phyloP scores from a whole-genome alignment of 192 early-diverging fungal species.

The Entomortierella beljakovae region DNA sequence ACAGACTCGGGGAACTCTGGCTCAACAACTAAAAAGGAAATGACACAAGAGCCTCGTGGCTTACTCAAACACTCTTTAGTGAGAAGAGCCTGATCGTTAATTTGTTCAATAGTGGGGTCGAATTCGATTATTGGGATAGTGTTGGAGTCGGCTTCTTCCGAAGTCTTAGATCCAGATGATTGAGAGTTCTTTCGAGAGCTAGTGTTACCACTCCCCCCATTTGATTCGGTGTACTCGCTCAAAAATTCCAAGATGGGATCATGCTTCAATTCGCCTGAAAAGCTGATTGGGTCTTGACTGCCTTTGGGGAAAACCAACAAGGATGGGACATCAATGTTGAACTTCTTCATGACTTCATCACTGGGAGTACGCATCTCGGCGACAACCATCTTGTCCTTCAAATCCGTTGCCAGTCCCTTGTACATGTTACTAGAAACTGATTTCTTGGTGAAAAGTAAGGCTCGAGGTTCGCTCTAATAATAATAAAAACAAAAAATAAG shows the following conservation, averaged over 20 bases:
- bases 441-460: slow-evolving; percentile 85
- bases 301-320: slow-evolving; percentile 72
- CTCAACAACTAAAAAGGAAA: slow-evolving; percentile 57
- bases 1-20: slow-evolving; percentile 55
- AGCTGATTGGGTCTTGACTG: slow-evolving; percentile 59
- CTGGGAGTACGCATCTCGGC: slow-evolving; percentile 76
- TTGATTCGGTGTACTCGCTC: slow-evolving; percentile 64
- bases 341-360: slow-evolving; percentile 59
- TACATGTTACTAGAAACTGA: slow-evolving; percentile 81
- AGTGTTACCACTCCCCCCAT: slow-evolving; percentile 17
- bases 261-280: slow-evolving; percentile 76
- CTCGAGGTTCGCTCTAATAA: slow-evolving; percentile 67
- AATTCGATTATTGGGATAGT: slow-evolving; percentile 16
- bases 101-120: slow-evolving; percentile 51
- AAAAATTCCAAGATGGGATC: slow-evolving; percentile 72
- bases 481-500: background rate
- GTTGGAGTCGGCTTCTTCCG: slow-evolving; percentile 1
- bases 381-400: slow-evolving; percentile 74
- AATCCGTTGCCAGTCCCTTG: slow-evolving; percentile 87
- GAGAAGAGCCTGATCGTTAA: slow-evolving; percentile 50
- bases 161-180: background rate
- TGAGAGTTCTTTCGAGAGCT: slow-evolving; percentile 17
- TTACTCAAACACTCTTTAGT: slow-evolving; percentile 54
- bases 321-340: slow-evolving; percentile 76
- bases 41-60: slow-evolving; percentile 53